Conservation (phyloP, 2,329 filamentous ascomycete species). For the Ophiostoma perfectum region DNA sequence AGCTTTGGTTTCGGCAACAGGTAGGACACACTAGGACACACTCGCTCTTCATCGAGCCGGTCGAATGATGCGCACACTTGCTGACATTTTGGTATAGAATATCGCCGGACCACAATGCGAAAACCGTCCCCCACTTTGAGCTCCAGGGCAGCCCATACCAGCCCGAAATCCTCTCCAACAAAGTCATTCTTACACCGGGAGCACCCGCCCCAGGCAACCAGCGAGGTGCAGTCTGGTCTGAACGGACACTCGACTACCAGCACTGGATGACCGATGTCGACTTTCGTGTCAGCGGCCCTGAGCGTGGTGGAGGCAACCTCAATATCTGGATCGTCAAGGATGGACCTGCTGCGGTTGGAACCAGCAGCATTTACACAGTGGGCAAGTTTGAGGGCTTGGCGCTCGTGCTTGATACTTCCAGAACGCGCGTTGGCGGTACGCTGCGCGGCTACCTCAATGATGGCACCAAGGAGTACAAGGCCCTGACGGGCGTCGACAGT, state of each 20-base stretch:
- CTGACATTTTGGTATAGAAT: conserved; percentile 45
- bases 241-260: conserved; percentile 54
- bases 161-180: conserved; percentile 74
- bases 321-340: conserved; percentile 86
- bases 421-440: conserved; percentile 64
- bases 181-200: conserved; percentile 83
- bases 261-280: conserved; percentile 80
- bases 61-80: neutral
- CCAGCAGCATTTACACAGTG: conserved; percentile 77
- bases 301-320: conserved; percentile 79
- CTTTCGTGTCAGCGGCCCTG: conserved; percentile 80
- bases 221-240: conserved; percentile 76
- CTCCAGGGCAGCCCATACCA: conserved; percentile 49
- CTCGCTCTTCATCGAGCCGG: neutral
- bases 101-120: conserved; percentile 52
- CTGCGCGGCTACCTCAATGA: conserved; percentile 93
- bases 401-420: conserved; percentile 78
- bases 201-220: conserved; percentile 77
- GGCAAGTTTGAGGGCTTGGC: conserved; percentile 85
- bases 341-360: conserved; percentile 58
- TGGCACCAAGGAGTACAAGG: conserved; percentile 71
- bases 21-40: neutral
- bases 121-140: conserved; percentile 48
- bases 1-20: conserved; percentile 62
- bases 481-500: conserved; percentile 73